These are phyloP conservation scores for Psilocybe cubensis DNA, from an alignment of 768 basidiomycete species.

Conservation along the genomic window DNA sequence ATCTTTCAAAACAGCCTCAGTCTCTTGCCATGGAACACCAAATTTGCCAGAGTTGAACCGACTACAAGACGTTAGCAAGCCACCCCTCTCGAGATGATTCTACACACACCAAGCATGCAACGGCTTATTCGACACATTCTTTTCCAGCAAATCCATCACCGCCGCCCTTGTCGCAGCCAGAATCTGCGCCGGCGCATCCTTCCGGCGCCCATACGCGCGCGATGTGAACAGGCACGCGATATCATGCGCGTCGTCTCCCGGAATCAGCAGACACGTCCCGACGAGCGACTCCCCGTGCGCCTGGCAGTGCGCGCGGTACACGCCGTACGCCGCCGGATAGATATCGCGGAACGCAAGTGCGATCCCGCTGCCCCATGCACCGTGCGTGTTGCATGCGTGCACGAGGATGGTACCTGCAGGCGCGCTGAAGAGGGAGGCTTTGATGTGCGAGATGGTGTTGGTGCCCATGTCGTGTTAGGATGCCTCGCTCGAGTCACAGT, in stretches of 20 bases:
- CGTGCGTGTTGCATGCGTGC: conserved; percentile 45
- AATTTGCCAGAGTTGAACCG: conserved; percentile 49
- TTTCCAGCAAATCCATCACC: conserved; percentile 34
- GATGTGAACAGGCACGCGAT: conserved; percentile 49
- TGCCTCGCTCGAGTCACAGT: no score
- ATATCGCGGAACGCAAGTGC: conserved; percentile 35
- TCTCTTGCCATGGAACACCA: conserved; percentile 44
- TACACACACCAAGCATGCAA: conserved; percentile 43
- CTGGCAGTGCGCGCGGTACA: conserved; percentile 37
- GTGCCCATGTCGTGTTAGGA: no score
- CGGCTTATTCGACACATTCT: conserved; percentile 36
- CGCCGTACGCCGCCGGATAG: conserved; percentile 37
- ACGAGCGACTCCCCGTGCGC: conserved; percentile 29
- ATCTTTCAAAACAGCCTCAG: conserved; percentile 36
- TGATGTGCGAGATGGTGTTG: conserved; percentile 31
- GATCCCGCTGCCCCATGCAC: conserved; percentile 44
- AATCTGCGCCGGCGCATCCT: conserved; percentile 40
- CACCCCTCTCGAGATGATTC: background rate
- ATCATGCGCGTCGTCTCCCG: conserved; percentile 33
- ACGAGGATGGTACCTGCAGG: conserved; percentile 39
- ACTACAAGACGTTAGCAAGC: conserved; percentile 24
- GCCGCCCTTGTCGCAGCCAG: conserved; percentile 36
- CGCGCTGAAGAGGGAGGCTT: conserved; percentile 40
- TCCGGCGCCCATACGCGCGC: conserved; percentile 38
- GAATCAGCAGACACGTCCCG: conserved; percentile 42